Base-by-base conservation (phyloP, 352 stramenopile species). In the Thalassiosira mediterranea region DNA sequence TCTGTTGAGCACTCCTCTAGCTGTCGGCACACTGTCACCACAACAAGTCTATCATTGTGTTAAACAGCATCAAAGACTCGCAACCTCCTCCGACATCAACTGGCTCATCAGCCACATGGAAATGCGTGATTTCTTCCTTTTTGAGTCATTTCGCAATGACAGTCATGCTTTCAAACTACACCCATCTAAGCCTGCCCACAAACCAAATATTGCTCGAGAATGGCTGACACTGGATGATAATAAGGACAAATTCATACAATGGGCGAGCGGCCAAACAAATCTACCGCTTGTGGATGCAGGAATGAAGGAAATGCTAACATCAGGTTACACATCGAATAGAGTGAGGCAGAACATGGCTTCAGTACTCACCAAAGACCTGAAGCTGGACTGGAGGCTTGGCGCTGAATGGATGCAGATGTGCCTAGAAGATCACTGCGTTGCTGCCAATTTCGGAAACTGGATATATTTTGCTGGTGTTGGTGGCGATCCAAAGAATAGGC, bases 391-490 rank as follows among this genome's bases (percentile, higher is more conserved):
- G 89, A 76, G 87, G 32, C 69, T 85, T 15, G 89, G 86, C 5
- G 88, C 89, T 8, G 76, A 90, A 60, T 88, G 63, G 60, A 93
- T 91, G 48, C 83, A 94, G 44, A 76, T 89, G 31, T 80, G 83
- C 31, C 65, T 94, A 37, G 63, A 87, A 67, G 89, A 94, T 79
- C 83, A 93, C 65, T 91, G 91, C 58, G 82, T 91, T 0, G 76
- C 63, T n/a, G 74, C 82, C 31, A 94, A 94, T 58, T 93, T 69
- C 59, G 84, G 87, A 1, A 94, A 93, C 54, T 94, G 89, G 89
- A 56, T 78, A 8, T 91, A 90, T 44, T 90, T 89, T 67, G 82
- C 86, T 1, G 89, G 89, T 23, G 79, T 90, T 4, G 86, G 83
- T 8, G 59, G 68, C 15, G 83, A 90, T 82, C 83, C 83, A 21